phyloP scores from a whole-genome alignment of 352 stramenopile species.

The Aphanomyces stellatus region DNA sequence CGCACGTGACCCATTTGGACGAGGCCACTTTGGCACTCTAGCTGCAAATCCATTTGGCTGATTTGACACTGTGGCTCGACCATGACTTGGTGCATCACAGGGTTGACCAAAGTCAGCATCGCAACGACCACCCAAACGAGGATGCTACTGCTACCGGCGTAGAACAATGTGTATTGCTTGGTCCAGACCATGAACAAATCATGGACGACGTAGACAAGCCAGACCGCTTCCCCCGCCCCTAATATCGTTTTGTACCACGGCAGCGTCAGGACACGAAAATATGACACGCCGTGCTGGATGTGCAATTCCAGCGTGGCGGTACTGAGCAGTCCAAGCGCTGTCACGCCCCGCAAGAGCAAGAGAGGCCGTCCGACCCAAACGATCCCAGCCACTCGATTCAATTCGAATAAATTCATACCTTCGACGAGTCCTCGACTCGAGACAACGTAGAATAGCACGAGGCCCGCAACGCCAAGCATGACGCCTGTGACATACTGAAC shows the following conservation, averaged over 20 bases:
- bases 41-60: too few relatives aligned
- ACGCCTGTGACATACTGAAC: conserved; percentile 16
- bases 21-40: too few relatives aligned
- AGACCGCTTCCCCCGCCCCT: too few relatives aligned
- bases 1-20: too few relatives aligned
- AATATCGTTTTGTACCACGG: conserved; percentile 19
- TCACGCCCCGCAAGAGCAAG: conserved; percentile 4
- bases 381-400: conserved; percentile 15
- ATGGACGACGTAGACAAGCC: too few relatives aligned
- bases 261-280: neutral
- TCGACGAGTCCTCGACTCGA: conserved; percentile 10
- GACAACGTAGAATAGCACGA: neutral
- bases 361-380: conserved; percentile 14
- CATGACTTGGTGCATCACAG: too few relatives aligned
- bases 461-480: neutral
- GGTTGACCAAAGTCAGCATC: too few relatives aligned
- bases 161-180: too few relatives aligned
- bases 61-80: too few relatives aligned
- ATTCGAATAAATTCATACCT: conserved; percentile 7
- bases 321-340: neutral
- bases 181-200: too few relatives aligned
- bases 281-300: neutral
- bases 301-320: neutral
- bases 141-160: too few relatives aligned
- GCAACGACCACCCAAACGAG: too few relatives aligned